Base-by-base conservation (phyloP, 2,329 filamentous ascomycete species). In the Cladosporium sp. region DNA sequence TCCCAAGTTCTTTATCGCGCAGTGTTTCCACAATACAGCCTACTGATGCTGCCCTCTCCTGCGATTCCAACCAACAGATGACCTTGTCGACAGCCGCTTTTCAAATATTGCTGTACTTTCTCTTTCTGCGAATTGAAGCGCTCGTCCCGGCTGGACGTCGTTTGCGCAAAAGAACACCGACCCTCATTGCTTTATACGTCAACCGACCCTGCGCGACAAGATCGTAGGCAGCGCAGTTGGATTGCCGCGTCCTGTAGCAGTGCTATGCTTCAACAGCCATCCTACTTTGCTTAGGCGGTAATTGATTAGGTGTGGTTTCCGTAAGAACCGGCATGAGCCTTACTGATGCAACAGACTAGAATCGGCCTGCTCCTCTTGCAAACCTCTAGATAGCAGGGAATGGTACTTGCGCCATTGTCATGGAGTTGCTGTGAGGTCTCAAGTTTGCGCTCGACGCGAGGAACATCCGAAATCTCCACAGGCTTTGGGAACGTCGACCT, bases 81-180 rank as follows among this genome's bases (percentile, higher is more conserved):
- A n/a, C 24, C 42, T 45, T 13, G 24, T 25, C 22, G 15, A 25
- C 7, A 6, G 4, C n/a, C 20, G 24, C 42, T 3, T n/a, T 28
- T 53, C 36, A 53, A 34, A 24, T 36, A 6, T 28, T 13, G 17
- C 44, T 48, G 32, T 37, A 20, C 34, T 47, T 50, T 51, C 55
- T 57, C 37, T 57, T 57, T 51, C 36, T 51, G 47, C 36, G 55
- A 22, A 44, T 15, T 19, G 22, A 44, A 24, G 40, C 40, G 28
- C 19, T 24, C 52, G 52, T 45, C 52, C 52, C 35, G n/a, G 4
- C 39, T 37, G 52, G 40, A 39, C 32, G 10, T 36, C n/a, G 4
- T 22, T n/a, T 34, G 15, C 24, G 19, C 50, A 40, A 13, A 6
- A 15, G 10, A n/a, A 32, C 12, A 10, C 9, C 1, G 6, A 19